These are phyloP conservation scores for Fusarium agapanthi DNA, from an alignment of 2,329 filamentous ascomycete species.

Conservation along the genomic window DNA sequence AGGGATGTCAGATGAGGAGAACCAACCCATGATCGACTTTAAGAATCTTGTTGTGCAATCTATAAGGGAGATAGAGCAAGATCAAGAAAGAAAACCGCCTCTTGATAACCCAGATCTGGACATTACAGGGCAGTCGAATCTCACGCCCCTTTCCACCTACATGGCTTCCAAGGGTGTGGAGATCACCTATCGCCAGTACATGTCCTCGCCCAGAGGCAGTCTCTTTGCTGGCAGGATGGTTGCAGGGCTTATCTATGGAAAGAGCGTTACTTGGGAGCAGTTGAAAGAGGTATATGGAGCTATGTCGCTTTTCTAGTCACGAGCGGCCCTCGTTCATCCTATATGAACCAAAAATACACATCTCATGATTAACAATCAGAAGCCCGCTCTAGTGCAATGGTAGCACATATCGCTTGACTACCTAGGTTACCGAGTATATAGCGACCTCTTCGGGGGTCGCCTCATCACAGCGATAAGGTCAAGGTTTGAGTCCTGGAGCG, in stretches of 20 bases:
- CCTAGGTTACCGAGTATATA: neutral
- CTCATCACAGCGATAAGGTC: neutral
- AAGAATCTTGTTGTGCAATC: conserved; percentile 23
- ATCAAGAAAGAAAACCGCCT: neutral
- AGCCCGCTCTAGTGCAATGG: neutral
- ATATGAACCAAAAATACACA: neutral
- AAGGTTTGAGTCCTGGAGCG: neutral
- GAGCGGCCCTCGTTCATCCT: neutral
- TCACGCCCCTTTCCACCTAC: conserved; percentile 29
- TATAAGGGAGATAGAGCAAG: conserved; percentile 22
- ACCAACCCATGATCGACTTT: conserved; percentile 34
- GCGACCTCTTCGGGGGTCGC: neutral
- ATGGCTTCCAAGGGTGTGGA: conserved; percentile 33
- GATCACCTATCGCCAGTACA: conserved; percentile 35
- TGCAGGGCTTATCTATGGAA: conserved; percentile 33
- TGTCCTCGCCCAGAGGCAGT: conserved; percentile 27
- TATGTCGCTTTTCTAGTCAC: conserved; percentile 13
- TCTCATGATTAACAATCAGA: neutral
- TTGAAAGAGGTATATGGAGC: conserved; percentile 33
- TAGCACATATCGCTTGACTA: neutral
- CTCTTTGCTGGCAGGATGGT: conserved; percentile 30
- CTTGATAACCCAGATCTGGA: conserved; percentile 13
- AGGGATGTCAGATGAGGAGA: conserved; percentile 35
- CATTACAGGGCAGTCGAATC: neutral
- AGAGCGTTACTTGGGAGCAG: conserved; percentile 37